Evolutionary conservation across 352 stramenopile genomes (phyloP), one percentile per base, ranked within the genome.

Genomic region (Phytophthora podocarpi): DNA sequence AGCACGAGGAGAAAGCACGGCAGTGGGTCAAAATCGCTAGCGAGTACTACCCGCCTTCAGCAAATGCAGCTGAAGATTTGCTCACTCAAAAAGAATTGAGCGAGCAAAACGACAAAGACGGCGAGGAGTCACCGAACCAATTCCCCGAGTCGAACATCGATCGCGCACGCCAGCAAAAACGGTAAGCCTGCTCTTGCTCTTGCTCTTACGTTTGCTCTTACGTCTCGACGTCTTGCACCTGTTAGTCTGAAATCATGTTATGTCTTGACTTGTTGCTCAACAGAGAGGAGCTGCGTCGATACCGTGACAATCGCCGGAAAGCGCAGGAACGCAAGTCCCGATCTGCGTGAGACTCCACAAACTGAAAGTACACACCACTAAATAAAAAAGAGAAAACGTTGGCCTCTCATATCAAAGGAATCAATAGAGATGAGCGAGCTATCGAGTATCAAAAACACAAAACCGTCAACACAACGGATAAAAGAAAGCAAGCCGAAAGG

Each of bases 141-240:
- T 91, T 80, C 47, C 81, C 81, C 0, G 82, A 93, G 54, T 63
- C 80, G 7, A 88, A 67, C 47, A 83, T 94, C 43, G 85, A 96
- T 62, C 76, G 81, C 42, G 61, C 84, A 11, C 72, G 85, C 2
- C 74, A 87, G 63, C 82, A 85, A 11, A 93, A 93, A 70, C 60
- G 76, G 67, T 87, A 61, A 30, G 58, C 23, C n/a, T 55, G 41
- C 26, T 12, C 21, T 31, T n/a, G 12, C 11, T 30, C 16, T 15
- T 13, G n/a, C 23, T 42, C 10, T 49, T n/a, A 10, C n/a, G n/a
- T n/a, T n/a, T n/a, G n/a, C n/a, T n/a, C n/a, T n/a, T n/a, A n/a
- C n/a, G n/a, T n/a, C n/a, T n/a, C n/a, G n/a, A n/a, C n/a, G n/a
- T n/a, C n/a, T n/a, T n/a, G n/a, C n/a, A n/a, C n/a, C n/a, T n/a